Conservation (phyloP, 345 rosid species). For the Pugionium cornutum region DNA sequence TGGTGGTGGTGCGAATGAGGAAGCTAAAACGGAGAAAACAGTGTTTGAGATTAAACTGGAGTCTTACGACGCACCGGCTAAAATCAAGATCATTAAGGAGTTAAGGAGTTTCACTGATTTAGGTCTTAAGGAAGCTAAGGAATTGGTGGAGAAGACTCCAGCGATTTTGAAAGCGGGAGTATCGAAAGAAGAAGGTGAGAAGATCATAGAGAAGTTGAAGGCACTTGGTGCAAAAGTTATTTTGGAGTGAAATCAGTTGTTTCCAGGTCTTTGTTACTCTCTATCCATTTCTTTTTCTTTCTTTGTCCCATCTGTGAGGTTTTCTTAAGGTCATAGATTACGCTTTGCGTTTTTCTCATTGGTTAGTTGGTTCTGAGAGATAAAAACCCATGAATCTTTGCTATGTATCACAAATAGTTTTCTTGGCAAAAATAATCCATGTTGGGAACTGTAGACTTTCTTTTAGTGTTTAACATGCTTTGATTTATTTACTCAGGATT, state of each 20-base stretch:
- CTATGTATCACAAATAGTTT: no score
- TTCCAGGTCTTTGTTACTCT: no score
- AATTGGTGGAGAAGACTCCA: slow-evolving; percentile 79
- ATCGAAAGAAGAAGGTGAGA: slow-evolving; percentile 85
- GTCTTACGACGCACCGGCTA: slow-evolving; percentile 64
- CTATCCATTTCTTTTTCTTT: no score
- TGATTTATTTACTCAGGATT: no score
- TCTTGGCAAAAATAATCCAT: no score
- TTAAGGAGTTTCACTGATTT: slow-evolving; percentile 77
- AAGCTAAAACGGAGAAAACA: slow-evolving; percentile 76
- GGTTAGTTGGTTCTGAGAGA: no score
- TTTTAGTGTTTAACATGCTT: no score
- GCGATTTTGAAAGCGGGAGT: slow-evolving; percentile 65
- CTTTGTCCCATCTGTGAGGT: no score
- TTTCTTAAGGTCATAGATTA: no score
- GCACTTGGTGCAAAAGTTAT: slow-evolving; percentile 79
- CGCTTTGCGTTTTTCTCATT: no score
- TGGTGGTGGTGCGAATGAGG: slow-evolving; percentile 60
- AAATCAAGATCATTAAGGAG: slow-evolving; percentile 83
- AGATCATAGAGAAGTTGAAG: slow-evolving; percentile 80
- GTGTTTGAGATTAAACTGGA: slow-evolving; percentile 84
- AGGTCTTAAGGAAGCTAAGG: slow-evolving; percentile 94
- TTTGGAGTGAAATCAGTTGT: slow-evolving; percentile 51
- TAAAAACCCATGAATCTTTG: no score
- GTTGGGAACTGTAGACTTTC: no score